These are phyloP conservation scores for Blastocystis hominis DNA, from an alignment of 352 stramenopile species.

Conservation along the genomic window DNA sequence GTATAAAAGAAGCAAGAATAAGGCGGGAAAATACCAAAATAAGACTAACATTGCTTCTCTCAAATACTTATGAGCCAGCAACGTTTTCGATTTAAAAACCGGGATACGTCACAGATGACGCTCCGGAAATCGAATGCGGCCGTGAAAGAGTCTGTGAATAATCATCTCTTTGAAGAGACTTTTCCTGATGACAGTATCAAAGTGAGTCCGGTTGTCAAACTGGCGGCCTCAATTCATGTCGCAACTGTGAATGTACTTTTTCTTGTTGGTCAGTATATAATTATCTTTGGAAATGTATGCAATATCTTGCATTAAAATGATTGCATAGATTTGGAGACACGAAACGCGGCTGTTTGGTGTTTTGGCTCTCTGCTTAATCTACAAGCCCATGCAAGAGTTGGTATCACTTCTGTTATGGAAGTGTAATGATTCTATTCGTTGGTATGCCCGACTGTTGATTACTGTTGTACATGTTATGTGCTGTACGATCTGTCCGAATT, in stretches of 20 bases:
- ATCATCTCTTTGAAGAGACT: not conserved
- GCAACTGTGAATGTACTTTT: not conserved
- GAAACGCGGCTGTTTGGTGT: slow-evolving; percentile 12
- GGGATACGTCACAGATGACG: not conserved
- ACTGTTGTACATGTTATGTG: not conserved
- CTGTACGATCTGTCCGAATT: not conserved
- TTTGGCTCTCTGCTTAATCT: not conserved
- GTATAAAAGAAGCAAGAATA: no score
- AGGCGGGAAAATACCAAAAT: not conserved
- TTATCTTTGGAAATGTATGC: slow-evolving; percentile 45
- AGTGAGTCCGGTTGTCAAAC: not conserved
- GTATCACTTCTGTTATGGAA: not conserved
- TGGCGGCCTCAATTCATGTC: not conserved
- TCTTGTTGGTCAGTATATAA: slow-evolving; percentile 33
- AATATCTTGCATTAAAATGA: not conserved
- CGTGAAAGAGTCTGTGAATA: not conserved
- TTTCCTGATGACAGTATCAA: not conserved
- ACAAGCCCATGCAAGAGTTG: not conserved
- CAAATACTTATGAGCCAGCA: not conserved
- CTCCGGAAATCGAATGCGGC: not conserved
- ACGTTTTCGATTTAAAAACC: not conserved
- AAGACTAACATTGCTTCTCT: not conserved
- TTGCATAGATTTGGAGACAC: not conserved
- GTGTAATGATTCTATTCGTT: not conserved
- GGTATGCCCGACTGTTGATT: not conserved